Evolutionary conservation across 192 early-diverging fungal genomes (phyloP), one percentile per base, ranked within the genome.

Genomic region (Podila epicladia): DNA sequence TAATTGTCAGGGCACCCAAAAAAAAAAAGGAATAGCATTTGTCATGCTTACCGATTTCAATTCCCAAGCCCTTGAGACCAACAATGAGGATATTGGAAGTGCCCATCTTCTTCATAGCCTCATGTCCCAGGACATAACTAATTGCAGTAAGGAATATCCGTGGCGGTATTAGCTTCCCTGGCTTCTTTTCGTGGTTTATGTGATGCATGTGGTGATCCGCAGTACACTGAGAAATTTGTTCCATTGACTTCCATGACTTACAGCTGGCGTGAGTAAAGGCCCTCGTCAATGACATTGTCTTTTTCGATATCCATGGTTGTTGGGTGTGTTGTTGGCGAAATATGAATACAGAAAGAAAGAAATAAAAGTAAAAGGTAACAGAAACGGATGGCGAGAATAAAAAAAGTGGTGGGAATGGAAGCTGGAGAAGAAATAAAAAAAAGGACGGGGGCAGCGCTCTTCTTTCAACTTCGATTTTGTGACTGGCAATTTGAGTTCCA

Each of bases 61-160:
- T 93, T 62, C 98, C 98, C 68, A 99, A 92, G 62, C 97, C 98
- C 82, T 96, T 95, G 28, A 98, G 83, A 8, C 98, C 98, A 63
- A 99, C 89, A 62, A 99, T 93, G 60, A 99, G 91, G 48, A 99
- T 95, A 86, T 99, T 97, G 53, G 97, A 95, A 64, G 84, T 84
- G 82, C 94, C 91, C 98, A 99, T 98, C 87, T 97, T 97, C 76
- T 95, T 91, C 98, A 99, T 99, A 68, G 98, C 97, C 67, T 94
- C 96, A 85, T 91, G 95, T 65, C 91, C 98, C 84, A 94, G 90
- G 24, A 95, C 95, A 74, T 96, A 96, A 63, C 95, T 96, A 89
- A 7, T 22, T 32, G 66, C 19, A 58, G 26, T 9, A 73, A 63
- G 59, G 33, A 22, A 55, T 15, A 5, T 29, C 9, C 51, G 60